These are phyloP conservation scores for Lasiodiplodia sp. DNA, from an alignment of 2,329 filamentous ascomycete genomes.

Conservation along the genomic window DNA sequence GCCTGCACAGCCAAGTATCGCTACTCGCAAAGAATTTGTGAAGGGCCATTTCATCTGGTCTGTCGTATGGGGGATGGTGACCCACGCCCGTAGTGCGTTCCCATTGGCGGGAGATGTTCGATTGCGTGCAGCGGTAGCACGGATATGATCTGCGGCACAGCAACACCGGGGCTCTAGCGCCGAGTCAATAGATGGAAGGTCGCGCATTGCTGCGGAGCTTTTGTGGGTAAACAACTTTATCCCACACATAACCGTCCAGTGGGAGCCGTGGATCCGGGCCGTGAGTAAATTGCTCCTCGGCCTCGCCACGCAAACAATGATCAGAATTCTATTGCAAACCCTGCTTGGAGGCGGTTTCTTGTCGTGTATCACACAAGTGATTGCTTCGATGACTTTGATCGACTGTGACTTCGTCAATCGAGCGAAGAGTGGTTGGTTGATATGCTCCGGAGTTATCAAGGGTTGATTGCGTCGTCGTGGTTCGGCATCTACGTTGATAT, in stretches of 20 bases:
- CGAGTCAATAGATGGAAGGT: constrained; percentile 11
- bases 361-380: not conserved
- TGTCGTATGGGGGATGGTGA: too few species aligned
- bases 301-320: not conserved
- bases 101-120: constrained; percentile 7
- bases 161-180: not conserved
- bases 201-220: not conserved
- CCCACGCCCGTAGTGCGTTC: not conserved
- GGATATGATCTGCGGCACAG: constrained; percentile 25
- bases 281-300: not conserved
- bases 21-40: too few species aligned
- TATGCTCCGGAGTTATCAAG: not conserved
- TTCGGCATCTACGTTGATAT: not conserved
- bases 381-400: not conserved
- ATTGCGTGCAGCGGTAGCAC: constrained; percentile 12
- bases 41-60: too few species aligned
- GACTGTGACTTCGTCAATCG: not conserved
- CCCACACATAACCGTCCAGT: not conserved
- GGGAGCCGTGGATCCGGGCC: constrained; percentile 7
- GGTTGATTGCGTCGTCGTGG: not conserved
- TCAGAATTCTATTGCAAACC: not conserved
- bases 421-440: not conserved
- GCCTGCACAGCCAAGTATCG: too few species aligned
- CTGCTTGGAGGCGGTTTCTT: not conserved
- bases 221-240: constrained; percentile 15